Percentiles rank a stretch among this genome's conserved stretches.
Conservation (phyloP, 345 rosid species). For the Erysimum cheiranthoides region DNA sequence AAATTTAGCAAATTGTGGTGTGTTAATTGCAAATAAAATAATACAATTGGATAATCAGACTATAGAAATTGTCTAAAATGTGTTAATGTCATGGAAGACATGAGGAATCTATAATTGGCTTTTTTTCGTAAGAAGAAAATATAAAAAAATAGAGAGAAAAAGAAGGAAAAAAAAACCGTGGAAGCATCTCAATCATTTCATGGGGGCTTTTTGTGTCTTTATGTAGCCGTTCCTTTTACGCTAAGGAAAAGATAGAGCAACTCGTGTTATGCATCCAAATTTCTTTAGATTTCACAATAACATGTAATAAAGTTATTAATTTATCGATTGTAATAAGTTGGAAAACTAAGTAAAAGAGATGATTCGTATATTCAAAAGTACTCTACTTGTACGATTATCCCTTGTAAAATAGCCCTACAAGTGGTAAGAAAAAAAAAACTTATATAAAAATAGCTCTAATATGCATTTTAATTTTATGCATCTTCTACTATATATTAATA, state of each 20-base stretch:
- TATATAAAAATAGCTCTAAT: neutral
- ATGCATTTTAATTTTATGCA: neutral
- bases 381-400: neutral
- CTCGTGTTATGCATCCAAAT: constrained; percentile 45
- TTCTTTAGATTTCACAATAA: constrained; percentile 20
- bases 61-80: neutral
- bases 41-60: neutral
- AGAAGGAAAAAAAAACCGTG: neutral
- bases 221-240: constrained; percentile 45
- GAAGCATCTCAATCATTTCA: constrained; percentile 48
- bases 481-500: neutral
- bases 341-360: constrained; percentile 7
- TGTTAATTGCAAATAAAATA: neutral
- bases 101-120: constrained; percentile 24
- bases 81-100: constrained; percentile 13
- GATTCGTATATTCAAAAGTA: constrained; percentile 19
- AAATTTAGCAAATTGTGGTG: neutral
- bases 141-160: constrained; percentile 16
- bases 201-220: constrained; percentile 43
- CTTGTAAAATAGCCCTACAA: neutral
- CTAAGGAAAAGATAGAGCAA: constrained; percentile 46
- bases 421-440: neutral
- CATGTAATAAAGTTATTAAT: constrained; percentile 4
- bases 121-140: neutral
- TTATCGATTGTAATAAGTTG: neutral